Evolutionary conservation across 352 stramenopile species (phyloP).

Genomic region (Globisporangium barbulae): DNA sequence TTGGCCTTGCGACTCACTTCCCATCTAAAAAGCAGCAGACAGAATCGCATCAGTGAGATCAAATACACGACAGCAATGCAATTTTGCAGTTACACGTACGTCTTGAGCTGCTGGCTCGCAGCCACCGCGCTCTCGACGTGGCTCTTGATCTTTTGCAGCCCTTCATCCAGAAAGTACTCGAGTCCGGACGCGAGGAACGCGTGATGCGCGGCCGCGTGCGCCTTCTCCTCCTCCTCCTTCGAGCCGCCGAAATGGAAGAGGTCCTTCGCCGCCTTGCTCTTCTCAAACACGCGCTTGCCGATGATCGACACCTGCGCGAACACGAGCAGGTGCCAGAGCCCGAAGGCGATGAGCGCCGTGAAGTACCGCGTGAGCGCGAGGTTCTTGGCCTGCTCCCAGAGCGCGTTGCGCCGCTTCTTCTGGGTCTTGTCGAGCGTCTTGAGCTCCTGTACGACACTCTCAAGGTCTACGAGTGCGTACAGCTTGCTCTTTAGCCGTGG

Average conservation of each 20-base stretch:
- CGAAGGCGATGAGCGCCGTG: slow-evolving; percentile 68
- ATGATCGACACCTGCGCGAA: slow-evolving; percentile 79
- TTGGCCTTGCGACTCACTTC: slow-evolving; percentile 68
- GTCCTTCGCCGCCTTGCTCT: slow-evolving; percentile 26
- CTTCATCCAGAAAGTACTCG: slow-evolving; percentile 78
- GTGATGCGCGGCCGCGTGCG: slow-evolving; percentile 52
- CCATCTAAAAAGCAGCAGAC: slow-evolving; percentile 27
- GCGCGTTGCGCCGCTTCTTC: slow-evolving; percentile 47
- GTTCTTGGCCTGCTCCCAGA: slow-evolving; percentile 76
- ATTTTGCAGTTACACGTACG: slow-evolving; percentile 20
- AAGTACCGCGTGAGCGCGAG: slow-evolving; percentile 73
- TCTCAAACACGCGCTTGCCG: slow-evolving; percentile 74
- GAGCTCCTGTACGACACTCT: slow-evolving; percentile 69
- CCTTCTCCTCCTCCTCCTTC: slow-evolving; percentile 28
- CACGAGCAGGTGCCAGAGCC: slow-evolving; percentile 75
- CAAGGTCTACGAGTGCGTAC: slow-evolving; percentile 61
- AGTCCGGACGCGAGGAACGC: slow-evolving; percentile 70
- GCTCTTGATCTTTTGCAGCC: slow-evolving; percentile 47
- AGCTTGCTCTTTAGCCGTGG: slow-evolving; percentile 59
- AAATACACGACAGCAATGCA: background rate
- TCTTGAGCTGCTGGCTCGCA: slow-evolving; percentile 49
- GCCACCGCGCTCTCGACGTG: slow-evolving; percentile 59
- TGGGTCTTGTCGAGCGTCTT: slow-evolving; percentile 70
- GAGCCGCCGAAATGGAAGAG: slow-evolving; percentile 18
- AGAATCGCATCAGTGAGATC: background rate